A percentile compares a stretch with the other conserved stretches of the same genome.
Evolutionary conservation across 768 basidiomycete genomes (phyloP).

Genomic region (Tephrocybe sp.): DNA sequence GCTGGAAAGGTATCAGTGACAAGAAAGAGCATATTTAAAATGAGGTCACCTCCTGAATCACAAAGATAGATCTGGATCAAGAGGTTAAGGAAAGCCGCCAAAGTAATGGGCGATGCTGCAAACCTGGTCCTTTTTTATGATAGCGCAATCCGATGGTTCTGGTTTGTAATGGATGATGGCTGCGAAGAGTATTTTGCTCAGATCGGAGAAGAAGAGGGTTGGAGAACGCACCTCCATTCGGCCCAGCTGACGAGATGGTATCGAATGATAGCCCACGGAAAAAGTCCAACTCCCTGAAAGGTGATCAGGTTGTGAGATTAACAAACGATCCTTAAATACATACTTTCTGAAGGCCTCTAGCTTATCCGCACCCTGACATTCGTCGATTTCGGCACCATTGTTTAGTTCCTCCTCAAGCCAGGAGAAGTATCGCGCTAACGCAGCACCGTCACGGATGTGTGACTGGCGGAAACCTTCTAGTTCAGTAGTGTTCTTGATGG

Average conservation of each 20-base stretch:
- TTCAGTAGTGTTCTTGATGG: constrained; percentile 80
- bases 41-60: constrained; percentile 74
- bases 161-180: constrained; percentile 95
- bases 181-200: constrained; percentile 20
- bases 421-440: constrained; percentile 84
- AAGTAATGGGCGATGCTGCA: background rate
- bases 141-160: constrained; percentile 66
- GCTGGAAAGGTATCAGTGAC: constrained; percentile 3
- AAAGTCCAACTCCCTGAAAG: constrained; percentile 63
- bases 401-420: constrained; percentile 89
- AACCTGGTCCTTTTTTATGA: constrained; percentile 75
- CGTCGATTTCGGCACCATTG: constrained; percentile 59
- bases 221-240: constrained; percentile 75
- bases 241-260: constrained; percentile 90
- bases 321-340: constrained; percentile 26
- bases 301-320: background rate
- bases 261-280: constrained; percentile 89
- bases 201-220: background rate
- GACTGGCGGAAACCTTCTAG: constrained; percentile 85
- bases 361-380: constrained; percentile 76
- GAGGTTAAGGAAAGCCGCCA: background rate
- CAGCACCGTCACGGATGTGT: constrained; percentile 88
- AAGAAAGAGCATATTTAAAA: background rate
- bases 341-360: constrained; percentile 82
- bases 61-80: constrained; percentile 42